Evolutionary conservation across 2,329 filamentous ascomycete species (phyloP).

Genomic region (Amylocarpus encephaloides): DNA sequence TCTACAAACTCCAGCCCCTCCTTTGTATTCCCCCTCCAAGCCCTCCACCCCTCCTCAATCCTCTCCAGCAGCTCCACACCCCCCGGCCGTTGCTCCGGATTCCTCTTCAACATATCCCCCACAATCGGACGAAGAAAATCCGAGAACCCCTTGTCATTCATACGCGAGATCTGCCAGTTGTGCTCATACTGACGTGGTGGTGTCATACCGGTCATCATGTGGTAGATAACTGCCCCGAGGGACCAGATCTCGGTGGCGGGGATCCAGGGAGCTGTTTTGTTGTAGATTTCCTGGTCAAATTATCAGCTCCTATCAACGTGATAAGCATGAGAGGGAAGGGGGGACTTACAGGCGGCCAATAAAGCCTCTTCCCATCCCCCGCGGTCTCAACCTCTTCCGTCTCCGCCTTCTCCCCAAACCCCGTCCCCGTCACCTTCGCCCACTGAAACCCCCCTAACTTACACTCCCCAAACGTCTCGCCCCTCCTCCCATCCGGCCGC

Average conservation of each 20-base stretch:
- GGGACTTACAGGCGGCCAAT: conserved; percentile 24
- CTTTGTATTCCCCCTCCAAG: conserved; percentile 20
- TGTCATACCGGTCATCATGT: conserved; percentile 30
- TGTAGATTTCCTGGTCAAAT: conserved; percentile 24
- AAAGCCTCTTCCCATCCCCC: conserved; percentile 17
- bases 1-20: conserved; percentile 19
- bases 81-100: conserved; percentile 16
- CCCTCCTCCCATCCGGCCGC: conserved; percentile 35
- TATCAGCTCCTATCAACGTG: neutral
- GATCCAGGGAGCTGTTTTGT: conserved; percentile 14
- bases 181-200: conserved; percentile 21
- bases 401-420: conserved; percentile 14
- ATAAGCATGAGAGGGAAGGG: neutral
- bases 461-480: conserved; percentile 46
- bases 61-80: conserved; percentile 15
- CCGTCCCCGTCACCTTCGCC: conserved; percentile 27
- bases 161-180: conserved; percentile 23
- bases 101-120: conserved; percentile 18
- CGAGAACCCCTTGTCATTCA: conserved; percentile 24
- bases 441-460: conserved; percentile 45
- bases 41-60: conserved; percentile 18
- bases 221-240: conserved; percentile 26
- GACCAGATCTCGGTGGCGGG: conserved; percentile 24
- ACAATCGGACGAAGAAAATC: conserved; percentile 20
- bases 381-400: conserved; percentile 12